A percentile compares a stretch with the other conserved stretches of the same genome.
phyloP scores from a whole-genome alignment of 2,329 filamentous ascomycete species.

The Aspergillus ochraceus region DNA sequence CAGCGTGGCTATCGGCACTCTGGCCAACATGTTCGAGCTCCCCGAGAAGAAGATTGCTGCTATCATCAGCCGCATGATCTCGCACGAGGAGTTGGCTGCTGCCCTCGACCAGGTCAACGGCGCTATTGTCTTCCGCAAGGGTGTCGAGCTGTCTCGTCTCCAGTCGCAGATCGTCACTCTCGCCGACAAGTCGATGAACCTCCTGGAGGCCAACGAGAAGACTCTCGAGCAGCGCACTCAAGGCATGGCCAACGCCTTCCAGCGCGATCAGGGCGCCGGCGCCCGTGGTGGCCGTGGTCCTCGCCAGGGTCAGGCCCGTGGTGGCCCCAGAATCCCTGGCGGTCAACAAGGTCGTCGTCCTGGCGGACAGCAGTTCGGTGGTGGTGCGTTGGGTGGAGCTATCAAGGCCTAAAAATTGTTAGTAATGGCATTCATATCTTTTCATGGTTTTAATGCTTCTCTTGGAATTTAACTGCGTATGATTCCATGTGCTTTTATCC shows the following conservation, averaged over 20 bases:
- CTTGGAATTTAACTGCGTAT: slow-evolving; percentile 24
- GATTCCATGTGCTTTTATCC: slow-evolving; percentile 18
- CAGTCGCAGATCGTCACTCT: slow-evolving; percentile 93
- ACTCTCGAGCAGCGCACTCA: slow-evolving; percentile 96
- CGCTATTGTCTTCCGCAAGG: slow-evolving; percentile 98
- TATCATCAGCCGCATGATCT: slow-evolving; percentile 98
- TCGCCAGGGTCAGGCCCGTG: slow-evolving; percentile 38
- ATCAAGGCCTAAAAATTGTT: slow-evolving; percentile 49
- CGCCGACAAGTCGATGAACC: slow-evolving; percentile 90
- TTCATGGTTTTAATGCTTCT: slow-evolving; percentile 24
- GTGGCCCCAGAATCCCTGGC: slow-evolving; percentile 38
- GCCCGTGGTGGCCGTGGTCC: slow-evolving; percentile 64
- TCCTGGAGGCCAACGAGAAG: slow-evolving; percentile 97
- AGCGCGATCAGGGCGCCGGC: slow-evolving; percentile 80
- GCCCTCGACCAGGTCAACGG: slow-evolving; percentile 97
- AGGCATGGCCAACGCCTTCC: slow-evolving; percentile 92
- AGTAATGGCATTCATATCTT: slow-evolving; percentile 34
- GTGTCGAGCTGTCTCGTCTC: slow-evolving; percentile 92
- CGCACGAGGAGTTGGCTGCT: slow-evolving; percentile 94
- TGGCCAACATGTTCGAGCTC: slow-evolving; percentile 94
- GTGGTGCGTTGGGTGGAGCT: slow-evolving; percentile 52
- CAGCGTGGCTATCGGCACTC: slow-evolving; percentile 81
- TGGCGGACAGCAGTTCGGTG: slow-evolving; percentile 51
- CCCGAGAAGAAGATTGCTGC: slow-evolving; percentile 87
- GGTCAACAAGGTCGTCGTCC: slow-evolving; percentile 45